Evolutionary conservation across 2,329 filamentous ascomycete species (phyloP).

Genomic region (Thelonectria blattea): DNA sequence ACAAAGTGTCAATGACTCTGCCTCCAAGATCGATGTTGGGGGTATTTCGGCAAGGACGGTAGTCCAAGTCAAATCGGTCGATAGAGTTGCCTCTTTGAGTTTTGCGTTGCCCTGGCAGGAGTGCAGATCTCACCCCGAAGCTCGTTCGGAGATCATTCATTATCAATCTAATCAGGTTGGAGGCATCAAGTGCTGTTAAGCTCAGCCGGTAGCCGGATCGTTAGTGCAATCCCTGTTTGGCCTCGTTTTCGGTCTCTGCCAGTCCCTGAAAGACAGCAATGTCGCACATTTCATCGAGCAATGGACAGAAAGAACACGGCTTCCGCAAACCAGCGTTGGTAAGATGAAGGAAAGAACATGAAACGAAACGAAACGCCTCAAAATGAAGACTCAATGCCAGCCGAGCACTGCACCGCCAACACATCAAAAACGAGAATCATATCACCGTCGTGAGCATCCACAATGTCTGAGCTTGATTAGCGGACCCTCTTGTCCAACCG

Average conservation of each 20-base stretch:
- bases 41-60: not conserved
- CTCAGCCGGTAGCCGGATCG: not conserved
- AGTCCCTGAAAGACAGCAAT: not conserved
- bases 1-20: not conserved
- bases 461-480: not conserved
- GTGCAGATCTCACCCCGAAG: not conserved
- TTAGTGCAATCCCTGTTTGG: not conserved
- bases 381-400: not conserved
- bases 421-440: not conserved
- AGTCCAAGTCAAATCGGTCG: not conserved
- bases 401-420: not conserved
- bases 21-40: not conserved
- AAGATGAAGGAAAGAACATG: not conserved
- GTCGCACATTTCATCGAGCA: not conserved
- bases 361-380: slow-evolving; percentile 16
- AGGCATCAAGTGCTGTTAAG: not conserved
- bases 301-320: too few species aligned
- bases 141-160: not conserved
- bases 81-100: not conserved
- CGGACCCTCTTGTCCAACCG: not conserved
- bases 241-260: not conserved
- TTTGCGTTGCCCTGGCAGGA: not conserved
- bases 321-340: not conserved
- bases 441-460: not conserved
- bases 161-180: not conserved